Conservation (phyloP, 352 stramenopile genomes). For the Blastocystis sp. region DNA sequence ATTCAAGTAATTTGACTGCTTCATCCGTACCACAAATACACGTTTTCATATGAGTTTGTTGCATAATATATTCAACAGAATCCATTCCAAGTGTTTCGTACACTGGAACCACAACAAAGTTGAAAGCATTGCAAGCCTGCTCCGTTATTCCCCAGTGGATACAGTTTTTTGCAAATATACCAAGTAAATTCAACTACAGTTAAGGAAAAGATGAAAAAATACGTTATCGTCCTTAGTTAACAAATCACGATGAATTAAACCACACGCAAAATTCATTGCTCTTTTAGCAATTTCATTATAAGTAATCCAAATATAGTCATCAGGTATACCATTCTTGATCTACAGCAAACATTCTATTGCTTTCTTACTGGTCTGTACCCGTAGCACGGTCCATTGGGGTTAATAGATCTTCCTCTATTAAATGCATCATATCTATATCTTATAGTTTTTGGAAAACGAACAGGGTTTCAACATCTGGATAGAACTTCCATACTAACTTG, state of each 20-base stretch:
- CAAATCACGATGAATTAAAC: slow-evolving; percentile 7
- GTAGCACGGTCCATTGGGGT: background rate
- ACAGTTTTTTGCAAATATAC: slow-evolving; percentile 92
- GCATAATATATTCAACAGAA: slow-evolving; percentile 72
- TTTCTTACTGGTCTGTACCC: background rate
- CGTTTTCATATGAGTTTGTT: slow-evolving; percentile 70
- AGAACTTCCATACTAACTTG: background rate
- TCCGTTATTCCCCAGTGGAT: slow-evolving; percentile 87
- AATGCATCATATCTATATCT: slow-evolving; percentile 12
- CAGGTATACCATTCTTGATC: background rate
- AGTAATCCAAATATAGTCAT: background rate
- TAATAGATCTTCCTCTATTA: background rate
- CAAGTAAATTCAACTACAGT: slow-evolving; percentile 70
- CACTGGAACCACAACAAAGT: slow-evolving; percentile 72
- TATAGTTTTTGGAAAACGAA: background rate
- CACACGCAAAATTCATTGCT: slow-evolving; percentile 4
- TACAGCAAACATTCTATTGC: background rate
- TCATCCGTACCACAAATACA: slow-evolving; percentile 67
- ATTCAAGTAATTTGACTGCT: slow-evolving; percentile 63
- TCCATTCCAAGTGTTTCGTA: slow-evolving; percentile 79
- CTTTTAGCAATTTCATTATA: slow-evolving; percentile 29
- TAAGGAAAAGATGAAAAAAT: background rate
- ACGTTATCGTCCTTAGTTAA: background rate
- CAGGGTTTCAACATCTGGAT: slow-evolving; percentile 3
- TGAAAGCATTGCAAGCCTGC: slow-evolving; percentile 74